Evolutionary conservation across 495 filamentous ascomycete species (phyloP), one percentile per base, ranked within the genome.

Genomic region (Penicillium manginii): DNA sequence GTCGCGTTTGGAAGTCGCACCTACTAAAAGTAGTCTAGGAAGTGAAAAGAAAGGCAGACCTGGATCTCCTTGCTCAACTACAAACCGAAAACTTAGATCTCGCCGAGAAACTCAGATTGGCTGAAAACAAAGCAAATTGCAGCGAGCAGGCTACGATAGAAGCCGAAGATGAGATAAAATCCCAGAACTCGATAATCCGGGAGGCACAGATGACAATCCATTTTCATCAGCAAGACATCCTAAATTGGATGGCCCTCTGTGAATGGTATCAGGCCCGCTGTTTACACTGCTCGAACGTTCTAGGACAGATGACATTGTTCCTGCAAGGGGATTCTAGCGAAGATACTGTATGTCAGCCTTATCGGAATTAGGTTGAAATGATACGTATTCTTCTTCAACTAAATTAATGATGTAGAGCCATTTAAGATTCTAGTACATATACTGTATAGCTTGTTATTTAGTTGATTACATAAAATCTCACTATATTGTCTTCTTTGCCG

Each of bases 221-320:
- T 40, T n/a, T 40, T 40, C 14, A 40, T 45, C 52, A 39, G 19
- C 17, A 43, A 21, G 33, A 45, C 7, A 43, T 42, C 18, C 18
- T 23, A 2, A 18, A 33, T 6, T 54, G 52, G 52, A 54, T 43
- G 39, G 39, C 37, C 5, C 39, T 54, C n/a, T 54, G 35, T n/a
- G 39, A 54, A 32, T 54, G 52, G 52, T 46, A 54, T 19, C 39
- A 54, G 22, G 15, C 23, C 32, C 21, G 52, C 15, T 46, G 37
- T n/a, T 3, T 54, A 29, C 39, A 54, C 6, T 54, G 52, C 22
- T 54, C 52, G 1, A 40, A 45, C 18, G 39, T 33, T 18, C 40
- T 54, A 19, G 39, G 52, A 3, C 52, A 54, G 21, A 32, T 46
- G 22, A 46, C 37, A n/a, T 9, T 12, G 7, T 40, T 40, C 14